Conservation (phyloP, 169 alveolate species). For the Babesia divergens region DNA sequence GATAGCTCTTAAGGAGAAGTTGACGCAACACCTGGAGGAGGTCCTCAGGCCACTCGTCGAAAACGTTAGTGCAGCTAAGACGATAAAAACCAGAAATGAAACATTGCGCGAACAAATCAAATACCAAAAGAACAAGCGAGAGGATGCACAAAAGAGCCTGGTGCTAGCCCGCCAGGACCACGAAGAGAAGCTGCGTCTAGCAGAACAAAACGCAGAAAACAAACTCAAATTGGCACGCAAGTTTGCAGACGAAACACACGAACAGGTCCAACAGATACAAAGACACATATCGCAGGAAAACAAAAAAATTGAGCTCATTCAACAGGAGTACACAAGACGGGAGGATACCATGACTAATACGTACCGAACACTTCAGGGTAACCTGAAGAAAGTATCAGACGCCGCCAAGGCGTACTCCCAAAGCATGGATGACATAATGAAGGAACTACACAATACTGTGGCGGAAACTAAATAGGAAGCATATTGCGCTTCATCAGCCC, state of each 20-base stretch:
- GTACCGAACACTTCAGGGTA: neutral
- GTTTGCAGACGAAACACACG: constrained; percentile 33
- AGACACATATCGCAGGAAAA: constrained; percentile 4
- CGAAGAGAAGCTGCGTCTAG: constrained; percentile 19
- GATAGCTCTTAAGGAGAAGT: constrained; percentile 13
- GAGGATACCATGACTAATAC: neutral
- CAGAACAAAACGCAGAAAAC: constrained; percentile 15
- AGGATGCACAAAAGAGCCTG: neutral
- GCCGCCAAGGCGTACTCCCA: constrained; percentile 16
- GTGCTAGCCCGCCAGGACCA: neutral
- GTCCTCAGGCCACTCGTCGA: constrained; percentile 49
- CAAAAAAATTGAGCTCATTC: neutral
- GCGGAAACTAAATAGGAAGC: neutral
- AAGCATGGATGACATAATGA: neutral
- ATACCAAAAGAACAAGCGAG: constrained; percentile 15
- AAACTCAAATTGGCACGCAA: constrained; percentile 26
- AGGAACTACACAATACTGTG: neutral
- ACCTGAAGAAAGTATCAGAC: constrained; percentile 1
- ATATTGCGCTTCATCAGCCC: no score
- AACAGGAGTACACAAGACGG: neutral
- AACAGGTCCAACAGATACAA: neutral
- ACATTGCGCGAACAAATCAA: constrained; percentile 16
- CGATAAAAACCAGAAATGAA: constrained; percentile 9
- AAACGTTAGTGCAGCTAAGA: constrained; percentile 1
- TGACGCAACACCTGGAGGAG: constrained; percentile 38